Percentiles rank a stretch among this genome's conserved stretches.
These are phyloP conservation scores for Linnemannia zychae DNA, from an alignment of 192 early-diverging fungal genomes.

Conservation along the genomic window DNA sequence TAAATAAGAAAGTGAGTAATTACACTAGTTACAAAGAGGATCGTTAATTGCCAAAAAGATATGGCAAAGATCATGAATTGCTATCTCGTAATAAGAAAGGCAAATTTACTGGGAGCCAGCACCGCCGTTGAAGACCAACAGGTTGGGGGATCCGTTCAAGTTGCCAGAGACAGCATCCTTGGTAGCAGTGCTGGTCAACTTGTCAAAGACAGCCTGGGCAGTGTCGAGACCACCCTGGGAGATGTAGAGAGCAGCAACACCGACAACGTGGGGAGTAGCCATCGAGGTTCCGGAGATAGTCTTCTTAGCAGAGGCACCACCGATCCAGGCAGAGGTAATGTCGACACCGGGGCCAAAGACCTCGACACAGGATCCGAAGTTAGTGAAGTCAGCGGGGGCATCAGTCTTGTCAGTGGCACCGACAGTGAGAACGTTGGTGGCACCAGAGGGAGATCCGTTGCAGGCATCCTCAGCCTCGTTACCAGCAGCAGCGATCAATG, in stretches of 20 bases:
- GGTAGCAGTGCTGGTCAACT: conserved; percentile 16
- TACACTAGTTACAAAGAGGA: neutral
- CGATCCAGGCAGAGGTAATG: conserved; percentile 62
- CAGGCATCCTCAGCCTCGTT: conserved; percentile 70
- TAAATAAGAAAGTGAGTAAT: neutral
- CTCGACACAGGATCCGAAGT: conserved; percentile 69
- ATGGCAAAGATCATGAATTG: neutral
- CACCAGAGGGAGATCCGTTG: conserved; percentile 63
- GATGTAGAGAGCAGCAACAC: conserved; percentile 62
- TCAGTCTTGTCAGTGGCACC: conserved; percentile 60
- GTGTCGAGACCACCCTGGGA: conserved; percentile 19
- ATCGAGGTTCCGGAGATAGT: conserved; percentile 72
- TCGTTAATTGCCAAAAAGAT: neutral
- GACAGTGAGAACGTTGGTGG: conserved; percentile 56
- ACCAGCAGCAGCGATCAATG: conserved; percentile 70
- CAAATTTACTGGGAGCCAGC: conserved; percentile 2
- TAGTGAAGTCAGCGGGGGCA: conserved; percentile 59
- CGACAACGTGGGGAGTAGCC: conserved; percentile 69
- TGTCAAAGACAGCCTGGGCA: conserved; percentile 25
- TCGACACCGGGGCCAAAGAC: conserved; percentile 72
- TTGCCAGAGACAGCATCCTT: neutral
- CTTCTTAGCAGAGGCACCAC: conserved; percentile 20
- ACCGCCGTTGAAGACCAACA: conserved; percentile 49
- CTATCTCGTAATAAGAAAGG: neutral
- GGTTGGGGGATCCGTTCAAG: conserved; percentile 46